Evolutionary conservation across 2,329 filamentous ascomycete genomes (phyloP).

Genomic region (Chalara sp.): DNA sequence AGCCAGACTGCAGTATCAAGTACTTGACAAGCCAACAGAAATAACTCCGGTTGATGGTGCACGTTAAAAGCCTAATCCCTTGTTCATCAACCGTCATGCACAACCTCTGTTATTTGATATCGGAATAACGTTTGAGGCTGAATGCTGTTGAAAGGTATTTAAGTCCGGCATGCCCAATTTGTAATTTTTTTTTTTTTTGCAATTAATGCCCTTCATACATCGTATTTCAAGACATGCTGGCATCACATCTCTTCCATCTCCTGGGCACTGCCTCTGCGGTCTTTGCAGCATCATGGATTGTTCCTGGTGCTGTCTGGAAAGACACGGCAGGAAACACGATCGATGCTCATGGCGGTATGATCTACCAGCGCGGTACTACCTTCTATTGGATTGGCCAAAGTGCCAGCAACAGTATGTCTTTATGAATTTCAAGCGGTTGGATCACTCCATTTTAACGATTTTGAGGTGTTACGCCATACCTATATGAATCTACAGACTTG

Average conservation of each 20-base stretch:
- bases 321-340: slow-evolving; percentile 33
- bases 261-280: neutral
- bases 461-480: slow-evolving; percentile 28
- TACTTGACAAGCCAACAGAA: too few species aligned
- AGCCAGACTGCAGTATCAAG: too few species aligned
- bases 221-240: neutral
- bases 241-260: neutral
- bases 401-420: slow-evolving; percentile 24
- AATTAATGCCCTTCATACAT: too few species aligned
- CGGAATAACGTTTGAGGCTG: too few species aligned
- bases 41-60: too few species aligned
- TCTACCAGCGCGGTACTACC: slow-evolving; percentile 29
- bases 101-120: too few species aligned
- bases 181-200: too few species aligned
- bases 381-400: slow-evolving; percentile 36
- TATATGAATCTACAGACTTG: slow-evolving; percentile 34
- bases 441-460: neutral
- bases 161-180: too few species aligned
- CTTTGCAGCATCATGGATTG: slow-evolving; percentile 32
- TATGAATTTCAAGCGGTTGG: slow-evolving; percentile 1
- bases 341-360: slow-evolving; percentile 33
- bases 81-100: too few species aligned
- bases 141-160: too few species aligned
- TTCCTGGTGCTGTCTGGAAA: slow-evolving; percentile 32
- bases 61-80: too few species aligned